Percentiles rank a stretch among this genome's conserved stretches.
These are phyloP conservation scores for Nigrograna mackinnonii DNA, from an alignment of 2,329 filamentous ascomycete species.

Conservation along the genomic window DNA sequence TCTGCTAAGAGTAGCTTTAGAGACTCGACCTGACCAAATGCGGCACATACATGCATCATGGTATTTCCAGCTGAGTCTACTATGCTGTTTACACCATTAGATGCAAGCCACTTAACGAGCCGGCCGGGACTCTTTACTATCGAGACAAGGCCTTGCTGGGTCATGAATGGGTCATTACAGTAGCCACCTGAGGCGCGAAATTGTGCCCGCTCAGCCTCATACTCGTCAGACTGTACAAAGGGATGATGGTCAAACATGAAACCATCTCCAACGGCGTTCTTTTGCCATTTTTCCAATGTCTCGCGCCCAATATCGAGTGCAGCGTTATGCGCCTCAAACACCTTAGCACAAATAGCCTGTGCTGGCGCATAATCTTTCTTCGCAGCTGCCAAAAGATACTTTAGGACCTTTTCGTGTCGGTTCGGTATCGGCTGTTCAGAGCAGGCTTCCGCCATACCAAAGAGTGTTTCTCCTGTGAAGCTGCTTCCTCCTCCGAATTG, in stretches of 20 bases:
- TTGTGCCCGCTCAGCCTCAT: not conserved
- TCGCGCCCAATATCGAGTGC: not conserved
- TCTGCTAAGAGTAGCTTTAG: not conserved
- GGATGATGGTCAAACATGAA: constrained; percentile 1
- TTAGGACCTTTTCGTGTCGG: not conserved
- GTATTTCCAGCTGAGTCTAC: not conserved
- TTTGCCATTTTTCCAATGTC: not conserved
- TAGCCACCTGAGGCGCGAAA: not conserved
- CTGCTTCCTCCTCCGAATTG: not conserved
- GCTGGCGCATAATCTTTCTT: not conserved
- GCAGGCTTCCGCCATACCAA: constrained; percentile 1
- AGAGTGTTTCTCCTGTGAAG: constrained; percentile 1
- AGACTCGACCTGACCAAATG: not conserved
- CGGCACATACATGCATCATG: not conserved
- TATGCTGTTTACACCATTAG: not conserved
- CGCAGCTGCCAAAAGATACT: constrained; percentile 1
- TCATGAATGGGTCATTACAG: not conserved
- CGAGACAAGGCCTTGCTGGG: not conserved
- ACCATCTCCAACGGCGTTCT: not conserved
- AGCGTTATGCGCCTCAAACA: not conserved
- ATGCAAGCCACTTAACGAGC: not conserved
- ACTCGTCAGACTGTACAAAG: not conserved
- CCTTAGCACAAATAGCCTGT: constrained; percentile 1
- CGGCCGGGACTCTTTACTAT: not conserved
- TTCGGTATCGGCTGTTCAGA: not conserved